Evolutionary conservation across 2,329 filamentous ascomycete species (phyloP).

Genomic region (Fusarium verrucosum): DNA sequence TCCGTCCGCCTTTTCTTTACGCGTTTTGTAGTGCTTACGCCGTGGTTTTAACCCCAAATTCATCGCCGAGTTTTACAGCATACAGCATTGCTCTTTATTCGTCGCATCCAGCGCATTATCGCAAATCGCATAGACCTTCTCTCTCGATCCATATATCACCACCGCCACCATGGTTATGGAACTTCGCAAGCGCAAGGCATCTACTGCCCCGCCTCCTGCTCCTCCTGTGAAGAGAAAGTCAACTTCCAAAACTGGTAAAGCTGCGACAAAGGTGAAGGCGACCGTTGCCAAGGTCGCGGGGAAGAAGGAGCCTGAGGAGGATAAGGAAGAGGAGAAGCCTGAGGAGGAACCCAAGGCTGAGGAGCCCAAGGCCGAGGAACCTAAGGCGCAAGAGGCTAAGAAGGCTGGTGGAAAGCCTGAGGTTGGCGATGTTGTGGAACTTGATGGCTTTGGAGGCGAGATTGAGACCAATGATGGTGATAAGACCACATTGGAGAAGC

Average conservation of each 20-base stretch:
- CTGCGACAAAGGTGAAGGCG: slow-evolving; percentile 45
- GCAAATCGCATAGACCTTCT: slow-evolving; percentile 11
- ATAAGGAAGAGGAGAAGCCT: slow-evolving; percentile 43
- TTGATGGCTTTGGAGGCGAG: slow-evolving; percentile 72
- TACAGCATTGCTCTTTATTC: slow-evolving; percentile 16
- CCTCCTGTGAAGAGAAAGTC: slow-evolving; percentile 52
- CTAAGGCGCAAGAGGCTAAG: slow-evolving; percentile 51
- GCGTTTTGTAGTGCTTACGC: slow-evolving; percentile 17
- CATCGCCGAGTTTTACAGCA: slow-evolving; percentile 6
- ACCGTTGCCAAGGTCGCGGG: slow-evolving; percentile 46
- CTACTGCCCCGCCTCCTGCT: slow-evolving; percentile 57
- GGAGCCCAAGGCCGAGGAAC: slow-evolving; percentile 39
- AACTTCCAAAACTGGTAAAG: slow-evolving; percentile 23
- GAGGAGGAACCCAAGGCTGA: slow-evolving; percentile 36
- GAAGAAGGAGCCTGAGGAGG: slow-evolving; percentile 50
- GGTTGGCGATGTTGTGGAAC: slow-evolving; percentile 64
- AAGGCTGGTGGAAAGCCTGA: slow-evolving; percentile 52
- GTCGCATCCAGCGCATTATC: slow-evolving; percentile 35
- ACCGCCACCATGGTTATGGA: slow-evolving; percentile 68
- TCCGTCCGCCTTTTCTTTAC: slow-evolving; percentile 16
- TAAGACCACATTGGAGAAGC: slow-evolving; percentile 79
- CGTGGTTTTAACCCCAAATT: slow-evolving; percentile 15
- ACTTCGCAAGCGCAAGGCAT: slow-evolving; percentile 70
- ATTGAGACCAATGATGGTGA: slow-evolving; percentile 86
- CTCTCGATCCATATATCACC: slow-evolving; percentile 19